Percentiles rank a stretch among this genome's conserved stretches.
These are phyloP conservation scores for Suillus lakei DNA, from an alignment of 768 basidiomycete species.

Conservation along the genomic window DNA sequence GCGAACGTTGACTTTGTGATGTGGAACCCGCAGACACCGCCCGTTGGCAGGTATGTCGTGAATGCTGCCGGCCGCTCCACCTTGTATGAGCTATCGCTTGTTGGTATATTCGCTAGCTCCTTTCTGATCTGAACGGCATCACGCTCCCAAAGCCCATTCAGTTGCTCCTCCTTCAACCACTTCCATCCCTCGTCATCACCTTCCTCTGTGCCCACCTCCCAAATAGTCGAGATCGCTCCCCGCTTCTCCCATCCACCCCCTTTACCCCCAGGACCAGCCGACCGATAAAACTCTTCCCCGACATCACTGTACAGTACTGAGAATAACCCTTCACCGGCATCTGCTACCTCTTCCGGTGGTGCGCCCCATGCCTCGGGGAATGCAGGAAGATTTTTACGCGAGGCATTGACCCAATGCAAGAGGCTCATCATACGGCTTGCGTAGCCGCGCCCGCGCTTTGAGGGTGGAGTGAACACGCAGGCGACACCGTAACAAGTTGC, in stretches of 20 bases:
- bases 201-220: conserved; percentile 33
- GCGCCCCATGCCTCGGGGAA: conserved; percentile 49
- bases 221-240: conserved; percentile 43
- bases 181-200: conserved; percentile 16
- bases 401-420: conserved; percentile 58
- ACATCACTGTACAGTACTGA: conserved; percentile 61
- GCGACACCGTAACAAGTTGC: conserved; percentile 58
- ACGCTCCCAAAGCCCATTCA: conserved; percentile 42
- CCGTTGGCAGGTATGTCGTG: conserved; percentile 46
- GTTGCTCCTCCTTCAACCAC: conserved; percentile 42
- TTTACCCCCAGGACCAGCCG: conserved; percentile 40
- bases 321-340: conserved; percentile 46
- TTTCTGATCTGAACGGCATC: conserved; percentile 45
- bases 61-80: conserved; percentile 21
- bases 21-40: conserved; percentile 52
- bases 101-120: conserved; percentile 26
- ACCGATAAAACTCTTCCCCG: conserved; percentile 50
- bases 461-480: conserved; percentile 57
- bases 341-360: conserved; percentile 42
- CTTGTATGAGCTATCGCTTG: conserved; percentile 13
- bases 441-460: conserved; percentile 58
- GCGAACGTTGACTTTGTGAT: conserved; percentile 36
- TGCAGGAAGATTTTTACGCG: conserved; percentile 31
- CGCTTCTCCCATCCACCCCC: conserved; percentile 51
- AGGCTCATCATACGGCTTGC: conserved; percentile 70